Evolutionary conservation across 805 yeast genomes (phyloP).

Genomic region (Yamadazyma phyllophila): DNA sequence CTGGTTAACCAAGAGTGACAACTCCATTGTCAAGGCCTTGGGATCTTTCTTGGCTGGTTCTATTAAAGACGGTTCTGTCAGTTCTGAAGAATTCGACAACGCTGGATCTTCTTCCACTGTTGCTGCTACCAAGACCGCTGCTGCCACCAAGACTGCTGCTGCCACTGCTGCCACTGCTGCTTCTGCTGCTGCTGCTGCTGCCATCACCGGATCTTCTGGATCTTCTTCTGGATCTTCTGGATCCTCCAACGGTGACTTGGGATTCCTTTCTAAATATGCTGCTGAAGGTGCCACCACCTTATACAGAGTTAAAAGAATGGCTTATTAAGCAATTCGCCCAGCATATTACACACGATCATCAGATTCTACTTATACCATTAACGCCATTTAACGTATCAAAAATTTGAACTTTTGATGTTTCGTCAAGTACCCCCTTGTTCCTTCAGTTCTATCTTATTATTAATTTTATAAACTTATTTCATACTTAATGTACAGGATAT

Average conservation of each 20-base stretch:
- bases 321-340: conserved; percentile 14
- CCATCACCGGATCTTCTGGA: conserved; percentile 15
- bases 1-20: conserved; percentile 26
- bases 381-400: background rate
- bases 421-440: conserved; percentile 7
- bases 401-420: background rate
- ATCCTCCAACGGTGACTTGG: conserved; percentile 14
- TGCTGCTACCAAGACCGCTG: conserved; percentile 14
- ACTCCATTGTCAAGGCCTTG: conserved; percentile 13
- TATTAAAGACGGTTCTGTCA: conserved; percentile 24
- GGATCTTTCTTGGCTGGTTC: conserved; percentile 25
- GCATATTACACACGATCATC: conserved; percentile 3
- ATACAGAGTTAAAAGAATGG: conserved; percentile 23
- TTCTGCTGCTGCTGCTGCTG: conserved; percentile 14
- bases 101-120: conserved; percentile 17
- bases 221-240: conserved; percentile 13
- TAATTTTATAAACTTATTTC: background rate
- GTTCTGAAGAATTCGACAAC: conserved; percentile 17
- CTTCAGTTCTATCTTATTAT: conserved; percentile 3
- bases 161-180: conserved; percentile 15
- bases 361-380: conserved; percentile 2
- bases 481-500: conserved; percentile 7
- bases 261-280: conserved; percentile 16
- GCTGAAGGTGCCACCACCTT: conserved; percentile 21
- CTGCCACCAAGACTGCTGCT: conserved; percentile 13